These are phyloP conservation scores for Simplicillium aogashimaense DNA, from an alignment of 2,329 filamentous ascomycete genomes.

Conservation along the genomic window DNA sequence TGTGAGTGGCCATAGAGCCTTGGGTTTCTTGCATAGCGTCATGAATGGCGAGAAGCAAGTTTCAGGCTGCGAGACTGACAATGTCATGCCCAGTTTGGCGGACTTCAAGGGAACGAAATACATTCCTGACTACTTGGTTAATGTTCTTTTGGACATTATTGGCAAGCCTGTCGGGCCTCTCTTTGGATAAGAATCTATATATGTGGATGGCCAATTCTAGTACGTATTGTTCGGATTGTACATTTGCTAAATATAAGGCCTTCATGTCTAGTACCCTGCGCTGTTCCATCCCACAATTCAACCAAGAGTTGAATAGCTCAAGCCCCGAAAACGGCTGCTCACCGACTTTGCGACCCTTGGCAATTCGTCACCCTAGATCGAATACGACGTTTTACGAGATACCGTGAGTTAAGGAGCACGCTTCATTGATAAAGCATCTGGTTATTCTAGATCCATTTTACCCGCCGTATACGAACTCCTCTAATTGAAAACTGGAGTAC, in stretches of 20 bases:
- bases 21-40: slow-evolving; percentile 7
- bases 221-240: not conserved
- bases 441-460: too few relatives aligned
- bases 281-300: too few relatives aligned
- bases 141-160: not conserved
- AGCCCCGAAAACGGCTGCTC: too few relatives aligned
- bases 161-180: not conserved
- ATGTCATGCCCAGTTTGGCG: not conserved
- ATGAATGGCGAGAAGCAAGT: slow-evolving; percentile 6
- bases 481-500: not conserved
- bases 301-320: too few relatives aligned
- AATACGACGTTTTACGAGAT: too few relatives aligned
- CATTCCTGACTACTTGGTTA: not conserved
- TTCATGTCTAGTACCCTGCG: too few relatives aligned
- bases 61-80: slow-evolving; percentile 2
- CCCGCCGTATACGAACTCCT: too few relatives aligned
- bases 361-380: too few relatives aligned
- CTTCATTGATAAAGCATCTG: too few relatives aligned
- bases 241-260: not conserved
- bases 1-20: slow-evolving; percentile 5
- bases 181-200: not conserved
- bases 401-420: too few relatives aligned
- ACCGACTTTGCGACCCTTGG: too few relatives aligned
- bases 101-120: slow-evolving; percentile 1
- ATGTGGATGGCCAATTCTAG: not conserved